Percentiles rank a stretch among this genome's conserved stretches.
Conservation (phyloP, 1,139 yeast species). For the Candida anutae region DNA sequence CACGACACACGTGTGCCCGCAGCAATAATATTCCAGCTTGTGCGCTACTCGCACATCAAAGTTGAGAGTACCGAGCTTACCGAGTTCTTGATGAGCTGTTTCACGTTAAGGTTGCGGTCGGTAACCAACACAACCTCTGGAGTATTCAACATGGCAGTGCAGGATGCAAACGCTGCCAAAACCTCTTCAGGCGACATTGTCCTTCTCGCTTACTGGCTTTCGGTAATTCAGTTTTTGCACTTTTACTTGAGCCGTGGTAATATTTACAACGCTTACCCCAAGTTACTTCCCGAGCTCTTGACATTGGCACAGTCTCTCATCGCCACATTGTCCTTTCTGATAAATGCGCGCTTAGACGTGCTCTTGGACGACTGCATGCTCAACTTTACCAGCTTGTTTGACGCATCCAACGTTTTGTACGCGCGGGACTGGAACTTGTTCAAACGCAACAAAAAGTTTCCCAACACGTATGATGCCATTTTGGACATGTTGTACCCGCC, state of each 20-base stretch:
- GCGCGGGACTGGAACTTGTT: slow-evolving; percentile 74
- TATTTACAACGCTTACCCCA: slow-evolving; percentile 47
- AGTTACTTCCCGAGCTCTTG: slow-evolving; percentile 52
- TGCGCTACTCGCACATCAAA: slow-evolving; percentile 55
- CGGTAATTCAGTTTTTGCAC: slow-evolving; percentile 58
- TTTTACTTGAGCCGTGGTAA: slow-evolving; percentile 54
- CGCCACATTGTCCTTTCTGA: slow-evolving; percentile 56
- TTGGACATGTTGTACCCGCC: slow-evolving; percentile 69
- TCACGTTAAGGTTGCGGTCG: slow-evolving; percentile 53
- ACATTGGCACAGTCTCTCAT: slow-evolving; percentile 53
- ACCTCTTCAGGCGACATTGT: slow-evolving; percentile 55
- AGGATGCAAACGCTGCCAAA: slow-evolving; percentile 13
- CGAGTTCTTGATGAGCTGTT: slow-evolving; percentile 50
- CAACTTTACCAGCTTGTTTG: slow-evolving; percentile 59
- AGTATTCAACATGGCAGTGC: slow-evolving; percentile 39
- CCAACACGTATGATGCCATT: slow-evolving; percentile 58
- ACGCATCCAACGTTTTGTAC: slow-evolving; percentile 50
- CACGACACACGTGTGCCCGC: slow-evolving; percentile 63
- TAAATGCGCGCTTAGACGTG: slow-evolving; percentile 50
- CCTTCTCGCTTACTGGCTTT: slow-evolving; percentile 64
- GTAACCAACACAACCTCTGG: slow-evolving; percentile 56
- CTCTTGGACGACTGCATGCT: slow-evolving; percentile 58
- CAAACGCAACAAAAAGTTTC: slow-evolving; percentile 41
- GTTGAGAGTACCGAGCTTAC: slow-evolving; percentile 47
- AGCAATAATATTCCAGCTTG: slow-evolving; percentile 56